These are phyloP conservation scores for Xylariaceae sp. DNA, from an alignment of 2,329 filamentous ascomycete genomes.

Conservation along the genomic window DNA sequence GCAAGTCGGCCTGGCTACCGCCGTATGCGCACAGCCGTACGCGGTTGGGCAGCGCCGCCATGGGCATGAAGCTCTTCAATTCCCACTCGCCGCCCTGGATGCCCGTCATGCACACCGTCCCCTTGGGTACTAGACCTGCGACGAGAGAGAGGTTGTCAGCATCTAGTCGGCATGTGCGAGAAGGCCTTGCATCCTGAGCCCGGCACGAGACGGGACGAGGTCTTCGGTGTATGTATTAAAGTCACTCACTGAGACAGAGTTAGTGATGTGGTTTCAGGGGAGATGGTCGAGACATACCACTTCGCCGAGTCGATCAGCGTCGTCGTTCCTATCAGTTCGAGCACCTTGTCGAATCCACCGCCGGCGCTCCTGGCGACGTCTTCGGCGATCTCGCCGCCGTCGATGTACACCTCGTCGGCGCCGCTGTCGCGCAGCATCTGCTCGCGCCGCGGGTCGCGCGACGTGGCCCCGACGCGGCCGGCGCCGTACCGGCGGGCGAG, in stretches of 20 bases:
- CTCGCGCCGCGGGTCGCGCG: slow-evolving; percentile 27
- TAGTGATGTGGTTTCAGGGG: too few species aligned
- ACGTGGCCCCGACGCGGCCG: slow-evolving; percentile 31
- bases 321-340: slow-evolving; percentile 37
- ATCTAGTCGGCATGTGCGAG: too few species aligned
- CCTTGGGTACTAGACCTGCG: slow-evolving; percentile 28
- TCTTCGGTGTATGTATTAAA: too few species aligned
- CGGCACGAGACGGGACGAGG: too few species aligned
- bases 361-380: slow-evolving; percentile 23
- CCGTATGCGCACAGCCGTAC: slow-evolving; percentile 9
- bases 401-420: slow-evolving; percentile 35
- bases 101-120: slow-evolving; percentile 37
- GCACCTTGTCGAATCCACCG: slow-evolving; percentile 34
- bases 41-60: slow-evolving; percentile 9
- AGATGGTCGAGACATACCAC: too few species aligned
- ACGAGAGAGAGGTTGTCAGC: too few species aligned
- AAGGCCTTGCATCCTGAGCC: too few species aligned
- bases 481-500: slow-evolving; percentile 34
- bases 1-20: slow-evolving; percentile 11
- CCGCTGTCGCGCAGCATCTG: slow-evolving; percentile 30
- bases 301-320: slow-evolving; percentile 35
- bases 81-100: slow-evolving; percentile 16
- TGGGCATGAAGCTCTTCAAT: slow-evolving; percentile 9
- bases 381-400: slow-evolving; percentile 31
- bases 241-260: too few species aligned